Base-by-base conservation (phyloP, 495 filamentous ascomycete species). In the Trichoderma asperelloides region DNA sequence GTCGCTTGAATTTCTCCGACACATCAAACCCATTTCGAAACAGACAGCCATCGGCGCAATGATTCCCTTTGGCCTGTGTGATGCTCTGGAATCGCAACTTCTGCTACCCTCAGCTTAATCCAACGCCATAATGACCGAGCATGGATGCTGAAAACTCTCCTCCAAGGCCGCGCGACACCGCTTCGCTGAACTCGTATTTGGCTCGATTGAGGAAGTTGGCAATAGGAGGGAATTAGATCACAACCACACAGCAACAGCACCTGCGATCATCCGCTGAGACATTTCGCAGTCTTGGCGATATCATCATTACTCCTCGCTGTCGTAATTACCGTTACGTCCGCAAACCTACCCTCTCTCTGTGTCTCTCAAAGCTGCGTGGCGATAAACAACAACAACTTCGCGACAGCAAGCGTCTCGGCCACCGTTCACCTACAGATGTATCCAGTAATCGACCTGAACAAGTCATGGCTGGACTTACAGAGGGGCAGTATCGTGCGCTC, bases 401-500 rank as follows among this genome's bases (percentile, higher is more conserved):
- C 21, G 16, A 25, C 16, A 21, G 49, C 21, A 3, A 55, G 18
- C 49, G 21, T 11, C 33, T 21, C 47, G 3, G 8, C 25, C 27
- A 30, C 25, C 2, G 25, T 7, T 5, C 49, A 2, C 23, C 27
- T 13, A 27, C 55, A 27, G 16, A 60, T 60, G 55, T 11, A 27
- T 60, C 16, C 25, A 60, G 16, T 25, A 60, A 18, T 60, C 25
- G 28, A 28, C 13, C 16, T 12, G 25, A 30, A 13, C 55, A 60
- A 60, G 16, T 65, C 63, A 70, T 57, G 39, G 77, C 76, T 74
- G 62, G 67, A 41, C 74, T 80, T 55, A 72, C 76, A n/a, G 60
- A 72, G 7, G 70, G 68, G 3, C 74, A 82, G 70, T 66, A 74
- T 2, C 43, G 67, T 41, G 67, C 39, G 6, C 65, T 82, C 37